Conservation (phyloP, 148 eudicot species). For the Spergularia bocconei region DNA sequence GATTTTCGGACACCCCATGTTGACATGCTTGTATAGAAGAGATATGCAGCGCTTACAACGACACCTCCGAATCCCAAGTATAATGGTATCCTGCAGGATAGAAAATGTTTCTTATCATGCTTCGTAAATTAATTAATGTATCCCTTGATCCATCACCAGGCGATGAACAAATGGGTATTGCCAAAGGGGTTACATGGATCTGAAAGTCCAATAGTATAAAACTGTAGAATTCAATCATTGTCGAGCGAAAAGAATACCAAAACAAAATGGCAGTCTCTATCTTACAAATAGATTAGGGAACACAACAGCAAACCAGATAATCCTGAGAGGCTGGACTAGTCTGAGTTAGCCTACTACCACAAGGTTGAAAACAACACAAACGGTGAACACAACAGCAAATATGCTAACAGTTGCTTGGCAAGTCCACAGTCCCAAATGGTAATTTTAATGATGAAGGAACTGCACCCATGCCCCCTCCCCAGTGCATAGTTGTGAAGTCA, state of each 20-base stretch:
- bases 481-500: background rate
- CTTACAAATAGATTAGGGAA: too few relatives aligned
- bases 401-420: too few relatives aligned
- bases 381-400: too few relatives aligned
- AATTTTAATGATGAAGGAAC: background rate
- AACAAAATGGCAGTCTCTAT: too few relatives aligned
- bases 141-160: background rate
- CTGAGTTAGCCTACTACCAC: too few relatives aligned
- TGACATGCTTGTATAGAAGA: constrained; percentile 56
- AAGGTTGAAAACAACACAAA: too few relatives aligned
- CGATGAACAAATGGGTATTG: background rate
- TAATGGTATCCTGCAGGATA: constrained; percentile 67
- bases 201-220: background rate
- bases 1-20: constrained; percentile 57
- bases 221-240: background rate
- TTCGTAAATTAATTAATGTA: background rate
- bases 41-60: constrained; percentile 50
- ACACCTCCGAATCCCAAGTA: constrained; percentile 70
- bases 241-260: background rate
- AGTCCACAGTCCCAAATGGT: too few relatives aligned
- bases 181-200: background rate
- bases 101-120: background rate
- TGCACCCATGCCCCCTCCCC: too few relatives aligned
- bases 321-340: too few relatives aligned
- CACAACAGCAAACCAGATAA: too few relatives aligned